Evolutionary conservation across 2,329 filamentous ascomycete species (phyloP), one percentile per base, ranked within the genome.

Genomic region (Lecanicillium sp.): DNA sequence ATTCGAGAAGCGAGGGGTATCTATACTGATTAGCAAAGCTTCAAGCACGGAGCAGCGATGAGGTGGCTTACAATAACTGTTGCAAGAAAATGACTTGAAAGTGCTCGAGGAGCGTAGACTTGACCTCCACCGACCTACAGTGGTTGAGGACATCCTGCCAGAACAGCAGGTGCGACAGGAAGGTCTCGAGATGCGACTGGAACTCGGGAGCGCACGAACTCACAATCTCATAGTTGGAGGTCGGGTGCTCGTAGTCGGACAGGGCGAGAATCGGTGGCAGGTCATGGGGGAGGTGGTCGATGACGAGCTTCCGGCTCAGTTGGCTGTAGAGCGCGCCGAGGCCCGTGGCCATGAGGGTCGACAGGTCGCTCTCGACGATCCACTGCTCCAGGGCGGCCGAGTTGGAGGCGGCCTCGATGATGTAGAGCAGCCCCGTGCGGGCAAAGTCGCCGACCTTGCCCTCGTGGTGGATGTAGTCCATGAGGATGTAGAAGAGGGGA

Each of bases 111-210:
- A 98, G 72, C 1, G 90, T 96, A 55, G 88, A 88, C 63, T 91
- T 93, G 56, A 98, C 89, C 62, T 97, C 91, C 1, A 83, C 75
- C 3, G 91, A 97, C 58, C 84, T 83, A 69, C 93, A 98, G 66
- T 97, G 91, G 63, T 97, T 93, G 52, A 98, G 73, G 27, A 96
- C 90, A 64, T 98, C 93, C 68, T 98, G 93, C 93, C 93, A 98
- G 62, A 98, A 98, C 5, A 94, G 74, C 41, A 98, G 76, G 62
- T 97, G 94, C 1, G 93, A 95, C 35, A 98, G 75, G 60, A 98
- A 98, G 0, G 90, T 95, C 47, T 91, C 84, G 60, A 97, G 79
- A 58, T 96, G 88, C n/a, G 82, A 78, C 58, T 88, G 86, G 53
- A 94, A 90, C 51, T 89, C 81, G 1, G 78, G 72, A 3, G 84